phyloP scores from a whole-genome alignment of 768 basidiomycete genomes.

The Cyclocybe aegerita region DNA sequence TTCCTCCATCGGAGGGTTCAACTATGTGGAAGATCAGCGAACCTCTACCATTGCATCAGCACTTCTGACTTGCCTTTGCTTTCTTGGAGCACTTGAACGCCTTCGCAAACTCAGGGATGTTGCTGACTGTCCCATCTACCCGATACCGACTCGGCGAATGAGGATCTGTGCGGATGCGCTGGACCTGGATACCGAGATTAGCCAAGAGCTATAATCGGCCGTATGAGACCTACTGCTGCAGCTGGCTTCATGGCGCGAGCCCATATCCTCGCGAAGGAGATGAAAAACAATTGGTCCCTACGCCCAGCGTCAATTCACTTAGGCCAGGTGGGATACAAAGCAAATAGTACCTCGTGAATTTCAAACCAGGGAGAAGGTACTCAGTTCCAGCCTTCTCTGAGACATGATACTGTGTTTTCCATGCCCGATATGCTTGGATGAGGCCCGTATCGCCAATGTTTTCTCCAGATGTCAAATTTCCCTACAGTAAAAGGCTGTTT shows the following conservation, averaged over 20 bases:
- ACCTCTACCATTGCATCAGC: neutral
- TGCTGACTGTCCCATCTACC: slow-evolving; percentile 83
- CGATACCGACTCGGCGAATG: slow-evolving; percentile 83
- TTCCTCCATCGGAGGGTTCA: slow-evolving; percentile 81
- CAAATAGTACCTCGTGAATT: slow-evolving; percentile 59
- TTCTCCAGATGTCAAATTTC: slow-evolving; percentile 89
- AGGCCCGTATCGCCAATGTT: slow-evolving; percentile 87
- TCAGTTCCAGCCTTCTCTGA: slow-evolving; percentile 61
- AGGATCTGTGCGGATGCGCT: slow-evolving; percentile 82
- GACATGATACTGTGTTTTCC: slow-evolving; percentile 75
- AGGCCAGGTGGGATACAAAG: neutral
- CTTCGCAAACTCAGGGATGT: slow-evolving; percentile 85
- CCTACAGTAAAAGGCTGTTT: slow-evolving; percentile 37
- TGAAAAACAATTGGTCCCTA: slow-evolving; percentile 93
- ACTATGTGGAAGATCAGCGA: slow-evolving; percentile 34
- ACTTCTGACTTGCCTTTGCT: slow-evolving; percentile 58
- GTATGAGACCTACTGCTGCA: slow-evolving; percentile 54
- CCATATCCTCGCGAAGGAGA: slow-evolving; percentile 89
- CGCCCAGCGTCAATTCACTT: neutral
- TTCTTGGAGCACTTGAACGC: slow-evolving; percentile 81
- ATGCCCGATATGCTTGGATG: slow-evolving; percentile 87
- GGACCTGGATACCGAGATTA: slow-evolving; percentile 43
- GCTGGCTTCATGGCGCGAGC: slow-evolving; percentile 78
- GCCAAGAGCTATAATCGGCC: neutral
- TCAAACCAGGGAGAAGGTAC: slow-evolving; percentile 79